A percentile compares a stretch with the other conserved stretches of the same genome.
These are phyloP conservation scores for Paraleonurus japonicus DNA, from an alignment of 257 asterid species.

Conservation along the genomic window DNA sequence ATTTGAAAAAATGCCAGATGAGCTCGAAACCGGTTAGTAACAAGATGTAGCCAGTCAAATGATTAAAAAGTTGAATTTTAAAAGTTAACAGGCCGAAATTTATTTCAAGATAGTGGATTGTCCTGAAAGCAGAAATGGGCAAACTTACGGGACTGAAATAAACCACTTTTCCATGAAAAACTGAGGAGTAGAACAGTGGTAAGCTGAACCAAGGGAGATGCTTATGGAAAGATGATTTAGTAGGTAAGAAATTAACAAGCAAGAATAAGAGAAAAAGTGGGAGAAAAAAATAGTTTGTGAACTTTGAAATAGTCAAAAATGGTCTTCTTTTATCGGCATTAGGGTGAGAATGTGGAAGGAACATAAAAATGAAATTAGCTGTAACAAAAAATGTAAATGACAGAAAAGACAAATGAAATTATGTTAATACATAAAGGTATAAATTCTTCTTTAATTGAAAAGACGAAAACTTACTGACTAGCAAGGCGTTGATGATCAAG, in stretches of 20 bases:
- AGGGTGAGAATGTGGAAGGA: background rate
- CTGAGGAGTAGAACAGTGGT: background rate
- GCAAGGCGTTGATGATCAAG: conserved; percentile 93
- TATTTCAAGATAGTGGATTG: too few relatives aligned
- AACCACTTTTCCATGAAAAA: too few relatives aligned
- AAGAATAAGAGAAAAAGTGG: background rate
- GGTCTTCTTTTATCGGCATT: background rate
- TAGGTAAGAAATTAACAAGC: background rate
- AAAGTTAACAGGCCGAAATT: too few relatives aligned
- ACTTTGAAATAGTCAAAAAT: background rate
- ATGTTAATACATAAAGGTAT: background rate
- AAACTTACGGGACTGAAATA: too few relatives aligned
- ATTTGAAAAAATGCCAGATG: too few relatives aligned
- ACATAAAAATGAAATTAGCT: background rate
- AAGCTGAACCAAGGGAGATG: background rate
- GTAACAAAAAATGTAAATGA: background rate
- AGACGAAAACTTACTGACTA: conserved; percentile 60
- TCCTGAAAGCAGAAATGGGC: too few relatives aligned
- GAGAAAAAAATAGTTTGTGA: too few relatives aligned
- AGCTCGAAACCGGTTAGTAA: too few relatives aligned
- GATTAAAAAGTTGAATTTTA: too few relatives aligned
- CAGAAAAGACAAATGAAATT: background rate
- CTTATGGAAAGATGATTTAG: background rate
- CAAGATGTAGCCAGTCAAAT: too few relatives aligned
- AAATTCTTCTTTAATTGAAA: background rate